Percentiles rank a stretch among this genome's conserved stretches.
Conservation (phyloP, 164 flowering plant species). For the Vitis rotundifolia region DNA sequence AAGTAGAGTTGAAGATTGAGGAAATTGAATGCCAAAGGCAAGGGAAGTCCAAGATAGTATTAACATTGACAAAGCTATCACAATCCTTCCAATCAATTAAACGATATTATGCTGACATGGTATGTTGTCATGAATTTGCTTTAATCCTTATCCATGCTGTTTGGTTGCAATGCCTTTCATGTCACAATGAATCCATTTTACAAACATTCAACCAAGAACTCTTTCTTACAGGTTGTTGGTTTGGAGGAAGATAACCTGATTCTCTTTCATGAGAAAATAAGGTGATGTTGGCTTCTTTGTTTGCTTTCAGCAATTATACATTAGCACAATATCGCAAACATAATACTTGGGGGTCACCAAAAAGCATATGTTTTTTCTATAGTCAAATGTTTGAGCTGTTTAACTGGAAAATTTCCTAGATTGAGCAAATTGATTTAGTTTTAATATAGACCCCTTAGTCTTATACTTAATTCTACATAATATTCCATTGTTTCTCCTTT, state of each 20-base stretch:
- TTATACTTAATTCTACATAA: background rate
- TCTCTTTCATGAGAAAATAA: constrained; percentile 86
- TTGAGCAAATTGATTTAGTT: too few species aligned
- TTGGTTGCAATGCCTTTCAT: too few species aligned
- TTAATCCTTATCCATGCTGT: background rate
- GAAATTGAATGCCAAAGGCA: constrained; percentile 55
- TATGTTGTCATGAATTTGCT: constrained; percentile 25
- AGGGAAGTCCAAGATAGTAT: constrained; percentile 60
- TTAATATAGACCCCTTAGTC: background rate
- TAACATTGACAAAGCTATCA: constrained; percentile 73
- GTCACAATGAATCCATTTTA: constrained; percentile 1
- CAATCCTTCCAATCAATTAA: constrained; percentile 49
- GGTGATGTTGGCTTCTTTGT: constrained; percentile 37
- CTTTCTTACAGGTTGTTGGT: constrained; percentile 69
- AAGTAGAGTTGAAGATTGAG: constrained; percentile 68
- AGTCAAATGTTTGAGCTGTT: background rate
- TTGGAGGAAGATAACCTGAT: constrained; percentile 79
- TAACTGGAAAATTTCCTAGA: background rate
- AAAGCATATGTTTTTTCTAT: background rate
- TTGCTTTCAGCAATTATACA: background rate
- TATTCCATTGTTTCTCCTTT: background rate
- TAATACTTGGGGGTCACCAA: background rate
- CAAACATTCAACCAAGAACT: background rate
- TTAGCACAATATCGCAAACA: background rate
- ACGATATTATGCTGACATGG: constrained; percentile 91